A percentile compares a stretch with the other conserved stretches of the same genome.
phyloP scores from a whole-genome alignment of 1,284 basidiomycete genomes.

The Rhodotorula sp. region DNA sequence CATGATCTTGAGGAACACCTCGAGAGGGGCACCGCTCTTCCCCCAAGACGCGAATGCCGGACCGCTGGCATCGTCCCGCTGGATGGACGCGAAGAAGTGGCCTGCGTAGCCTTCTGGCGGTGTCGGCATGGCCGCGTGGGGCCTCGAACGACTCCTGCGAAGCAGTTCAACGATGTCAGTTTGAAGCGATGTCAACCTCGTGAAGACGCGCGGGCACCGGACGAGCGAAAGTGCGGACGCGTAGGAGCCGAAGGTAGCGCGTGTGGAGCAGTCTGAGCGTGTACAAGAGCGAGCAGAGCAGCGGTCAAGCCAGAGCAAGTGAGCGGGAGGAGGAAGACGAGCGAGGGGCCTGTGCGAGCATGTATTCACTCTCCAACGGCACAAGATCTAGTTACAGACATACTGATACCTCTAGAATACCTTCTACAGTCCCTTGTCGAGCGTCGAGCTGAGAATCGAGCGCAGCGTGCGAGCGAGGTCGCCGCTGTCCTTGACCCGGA shows the following conservation, averaged over 20 bases:
- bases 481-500: conserved; percentile 29
- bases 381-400: neutral
- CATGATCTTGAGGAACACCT: conserved; percentile 24
- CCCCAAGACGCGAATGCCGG: neutral
- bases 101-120: conserved; percentile 14
- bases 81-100: conserved; percentile 15
- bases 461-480: conserved; percentile 37
- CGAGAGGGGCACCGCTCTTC: conserved; percentile 5
- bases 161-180: neutral
- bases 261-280: neutral
- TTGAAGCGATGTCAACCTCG: neutral
- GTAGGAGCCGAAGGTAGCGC: neutral
- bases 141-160: neutral
- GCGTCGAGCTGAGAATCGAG: conserved; percentile 24
- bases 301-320: neutral
- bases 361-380: neutral
- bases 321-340: conserved; percentile 13
- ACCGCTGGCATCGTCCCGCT: too few species aligned
- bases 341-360: neutral
- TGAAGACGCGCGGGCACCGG: neutral
- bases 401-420: neutral
- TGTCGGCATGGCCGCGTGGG: too few species aligned
- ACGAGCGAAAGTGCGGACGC: neutral
- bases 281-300: neutral
- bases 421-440: conserved; percentile 19